phyloP scores from a whole-genome alignment of 2,329 filamentous ascomycete genomes.

The Hymenoscyphus linearis region DNA sequence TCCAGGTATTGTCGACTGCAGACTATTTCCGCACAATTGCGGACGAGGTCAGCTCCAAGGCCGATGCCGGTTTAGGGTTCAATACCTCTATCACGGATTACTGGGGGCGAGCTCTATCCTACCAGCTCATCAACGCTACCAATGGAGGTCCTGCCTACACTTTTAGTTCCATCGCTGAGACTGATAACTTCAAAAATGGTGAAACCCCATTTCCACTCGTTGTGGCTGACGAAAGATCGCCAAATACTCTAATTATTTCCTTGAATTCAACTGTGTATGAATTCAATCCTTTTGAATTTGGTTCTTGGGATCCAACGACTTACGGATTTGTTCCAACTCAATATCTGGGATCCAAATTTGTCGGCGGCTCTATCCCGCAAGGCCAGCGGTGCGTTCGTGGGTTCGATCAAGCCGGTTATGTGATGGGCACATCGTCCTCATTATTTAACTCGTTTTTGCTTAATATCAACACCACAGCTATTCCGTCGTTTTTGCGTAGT shows the following conservation, averaged over 20 bases:
- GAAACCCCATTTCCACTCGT: conserved; percentile 68
- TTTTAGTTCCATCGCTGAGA: conserved; percentile 70
- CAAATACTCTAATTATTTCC: conserved; percentile 55
- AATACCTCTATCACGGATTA: conserved; percentile 77
- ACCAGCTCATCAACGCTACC: conserved; percentile 73
- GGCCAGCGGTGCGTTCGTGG: conserved; percentile 64
- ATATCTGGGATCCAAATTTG: conserved; percentile 70
- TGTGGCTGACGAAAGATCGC: conserved; percentile 61
- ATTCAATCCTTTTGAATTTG: conserved; percentile 76
- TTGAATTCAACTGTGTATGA: conserved; percentile 73
- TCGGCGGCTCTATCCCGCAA: conserved; percentile 50
- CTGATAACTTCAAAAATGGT: conserved; percentile 56
- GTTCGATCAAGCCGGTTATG: conserved; percentile 75
- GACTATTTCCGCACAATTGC: conserved; percentile 59
- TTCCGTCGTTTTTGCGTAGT: conserved; percentile 43
- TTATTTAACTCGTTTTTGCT: conserved; percentile 78
- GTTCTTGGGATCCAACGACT: conserved; percentile 67
- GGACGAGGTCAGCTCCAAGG: conserved; percentile 55
- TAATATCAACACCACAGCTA: conserved; percentile 52
- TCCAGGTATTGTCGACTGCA: conserved; percentile 49
- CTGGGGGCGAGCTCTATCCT: conserved; percentile 82
- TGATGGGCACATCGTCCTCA: conserved; percentile 81
- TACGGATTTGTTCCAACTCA: conserved; percentile 66
- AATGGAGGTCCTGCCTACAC: conserved; percentile 73
- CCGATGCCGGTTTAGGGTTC: conserved; percentile 59